Evolutionary conservation across 2,329 filamentous ascomycete genomes (phyloP).

Genomic region (Aspergillus ruber): DNA sequence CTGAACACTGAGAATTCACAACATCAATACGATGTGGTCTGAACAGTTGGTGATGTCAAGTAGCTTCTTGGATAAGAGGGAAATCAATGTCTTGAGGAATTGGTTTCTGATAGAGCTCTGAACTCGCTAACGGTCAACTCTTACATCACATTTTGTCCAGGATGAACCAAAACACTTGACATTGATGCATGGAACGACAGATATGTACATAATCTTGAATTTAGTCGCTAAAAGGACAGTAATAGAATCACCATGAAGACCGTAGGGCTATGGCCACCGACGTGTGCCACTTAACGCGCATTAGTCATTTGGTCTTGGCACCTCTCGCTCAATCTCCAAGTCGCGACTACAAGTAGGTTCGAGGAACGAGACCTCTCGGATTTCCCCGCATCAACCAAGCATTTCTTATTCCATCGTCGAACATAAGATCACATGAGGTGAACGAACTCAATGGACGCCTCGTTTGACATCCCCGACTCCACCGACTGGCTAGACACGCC

Average conservation of each 20-base stretch:
- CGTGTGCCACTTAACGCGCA: conserved; percentile 40
- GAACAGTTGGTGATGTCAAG: conserved; percentile 5
- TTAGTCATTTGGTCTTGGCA: conserved; percentile 37
- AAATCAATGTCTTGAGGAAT: conserved; percentile 13
- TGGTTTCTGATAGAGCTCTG: conserved; percentile 17
- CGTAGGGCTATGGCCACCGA: conserved; percentile 8
- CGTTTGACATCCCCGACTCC: conserved; percentile 37
- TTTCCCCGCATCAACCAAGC: neutral
- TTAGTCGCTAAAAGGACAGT: too few species aligned
- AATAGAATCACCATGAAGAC: too few species aligned
- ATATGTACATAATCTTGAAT: too few species aligned
- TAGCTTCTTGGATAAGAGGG: conserved; percentile 16
- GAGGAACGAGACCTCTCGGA: neutral
- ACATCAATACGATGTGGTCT: neutral
- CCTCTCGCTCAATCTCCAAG: neutral
- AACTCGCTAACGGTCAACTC: conserved; percentile 20
- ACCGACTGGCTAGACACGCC: conserved; percentile 46
- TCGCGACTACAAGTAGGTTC: neutral
- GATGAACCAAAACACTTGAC: too few species aligned
- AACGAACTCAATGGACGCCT: conserved; percentile 24
- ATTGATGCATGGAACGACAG: too few species aligned
- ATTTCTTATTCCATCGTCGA: neutral
- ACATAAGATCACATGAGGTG: neutral
- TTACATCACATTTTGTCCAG: conserved; percentile 15
- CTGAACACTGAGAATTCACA: neutral